Base-by-base conservation (phyloP, 2,329 filamentous ascomycete species). In the Xylaria polymorpha region DNA sequence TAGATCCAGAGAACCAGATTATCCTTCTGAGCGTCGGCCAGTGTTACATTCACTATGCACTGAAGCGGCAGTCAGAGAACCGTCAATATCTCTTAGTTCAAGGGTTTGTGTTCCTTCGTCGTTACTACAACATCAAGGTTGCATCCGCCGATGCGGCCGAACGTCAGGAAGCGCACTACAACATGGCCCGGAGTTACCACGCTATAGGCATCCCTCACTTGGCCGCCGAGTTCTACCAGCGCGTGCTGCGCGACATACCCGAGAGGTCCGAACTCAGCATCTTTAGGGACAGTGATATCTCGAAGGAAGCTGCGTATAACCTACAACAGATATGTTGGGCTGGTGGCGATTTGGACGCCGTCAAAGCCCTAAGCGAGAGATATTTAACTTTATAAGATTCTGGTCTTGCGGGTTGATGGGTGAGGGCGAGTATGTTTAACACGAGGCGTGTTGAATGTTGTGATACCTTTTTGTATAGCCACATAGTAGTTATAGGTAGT, bases 41-140 rank as follows among this genome's bases (percentile, higher is more conserved):
- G 14, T 91, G 91, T 37, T 98, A 97, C 79, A 88, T 98, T 46
- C 93, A 98, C 79, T 92, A 96, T 78, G 91, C 92, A 0, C 87
- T 98, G 76, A 98, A 98, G 79, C 88, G 95, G 1, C 93, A 97
- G 79, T 90, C 92, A 0, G 93, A 95, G 57, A 98, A 98, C 78
- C 86, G 96, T 1, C 95, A 98, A 77, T 95, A 93, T 77, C 88
- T 94, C 48, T 89, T 98, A 50, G 85, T 93, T 72, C 94, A 98
- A 79, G 96, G 94, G 0, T 86, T 98, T 60, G 85, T 90, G 0
- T 98, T 97, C 75, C 81, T 98, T 66, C 88, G 91, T 66, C 84
- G 88, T 43, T 97, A 97, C 80, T 91, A 92, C 73, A 84, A 88
- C 2, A 77, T 88, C 32, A 85, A 92, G 32, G 82, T 81, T 3